A percentile compares a stretch with the other conserved stretches of the same genome.
Conservation (phyloP, 202 grass and related monocot genomes). For the Sporobolus alterniflorus region DNA sequence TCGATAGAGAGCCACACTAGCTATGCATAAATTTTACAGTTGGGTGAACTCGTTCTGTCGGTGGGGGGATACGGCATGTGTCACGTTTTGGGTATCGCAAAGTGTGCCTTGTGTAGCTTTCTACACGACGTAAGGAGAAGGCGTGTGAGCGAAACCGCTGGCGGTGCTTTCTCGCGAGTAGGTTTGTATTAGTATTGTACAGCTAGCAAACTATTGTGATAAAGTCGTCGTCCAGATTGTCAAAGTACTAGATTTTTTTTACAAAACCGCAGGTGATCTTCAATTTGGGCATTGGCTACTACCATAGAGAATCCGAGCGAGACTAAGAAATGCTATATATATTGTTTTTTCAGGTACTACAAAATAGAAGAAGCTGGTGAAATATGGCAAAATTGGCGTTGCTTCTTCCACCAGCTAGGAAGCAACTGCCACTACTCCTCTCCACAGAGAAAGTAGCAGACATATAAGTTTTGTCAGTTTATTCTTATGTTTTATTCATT, state of each 20-base stretch:
- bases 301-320: no score
- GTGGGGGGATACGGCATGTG: not conserved
- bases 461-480: not conserved
- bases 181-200: not conserved
- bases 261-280: slow-evolving; percentile 2
- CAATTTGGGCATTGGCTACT: slow-evolving; percentile 1
- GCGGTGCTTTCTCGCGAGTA: not conserved
- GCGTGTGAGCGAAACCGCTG: not conserved
- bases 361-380: not conserved
- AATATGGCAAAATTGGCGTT: not conserved
- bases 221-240: slow-evolving; percentile 5
- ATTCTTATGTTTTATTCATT: not conserved
- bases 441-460: not conserved
- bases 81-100: not conserved
- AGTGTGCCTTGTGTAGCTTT: not conserved
- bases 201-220: not conserved
- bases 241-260: slow-evolving; percentile 16
- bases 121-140: not conserved
- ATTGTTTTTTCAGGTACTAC: not conserved
- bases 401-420: slow-evolving; percentile 15
- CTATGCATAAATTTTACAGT: not conserved
- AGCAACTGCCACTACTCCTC: not conserved
- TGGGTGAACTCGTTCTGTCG: not conserved
- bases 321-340: not conserved
- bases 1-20: not conserved